Base-by-base conservation (phyloP, 73 alveolate genomes). In the Paramecium tetraurelia region DNA sequence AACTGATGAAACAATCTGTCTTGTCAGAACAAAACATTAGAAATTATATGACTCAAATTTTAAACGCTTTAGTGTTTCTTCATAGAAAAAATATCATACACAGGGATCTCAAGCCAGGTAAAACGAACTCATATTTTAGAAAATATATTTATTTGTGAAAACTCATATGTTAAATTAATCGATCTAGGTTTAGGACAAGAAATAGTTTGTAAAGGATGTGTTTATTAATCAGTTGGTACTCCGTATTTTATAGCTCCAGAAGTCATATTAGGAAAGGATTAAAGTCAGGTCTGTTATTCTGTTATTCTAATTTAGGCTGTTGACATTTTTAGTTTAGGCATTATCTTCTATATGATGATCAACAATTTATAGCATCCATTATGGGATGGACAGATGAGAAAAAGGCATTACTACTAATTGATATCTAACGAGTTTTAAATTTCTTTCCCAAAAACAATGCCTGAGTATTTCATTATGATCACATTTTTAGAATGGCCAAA, bases 271-370 rank as follows among this genome's bases (percentile, higher is more conserved):
- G 86, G 86, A 33, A 36, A 40, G 35, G 86, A 72, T 16, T 11
- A 72, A 21, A 72, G 38, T 72, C 16, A 72, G 35, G 86, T 72
- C 35, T 5, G 10, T 33, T 35, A 10, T 35, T 2, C 0, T 11
- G 14, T 36, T 22, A 33, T 12, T 27, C 5, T 33, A 63, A n/a
- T 36, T 33, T 63, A 72, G 86, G 86, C 86, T 72, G 33, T 72
- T 72, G 86, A 72, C 10, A 72, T 72, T 12, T 72, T 72, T 72
- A 72, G 86, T 72, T 72, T 72, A 72, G 86, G 86, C 9, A 72
- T 72, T 21, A 72, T 72, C 18, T 72, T 36, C n/a, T 72, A 35
- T 72, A 72, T 72, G 86, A 72, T 72, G 86, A 36, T 72, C 41
- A 72, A 72, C 46, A 72, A 72, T 36, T 36, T 20, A 20, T 16